Conservation (phyloP, 2,329 filamentous ascomycete species). For the Albifimbria verrucaria region DNA sequence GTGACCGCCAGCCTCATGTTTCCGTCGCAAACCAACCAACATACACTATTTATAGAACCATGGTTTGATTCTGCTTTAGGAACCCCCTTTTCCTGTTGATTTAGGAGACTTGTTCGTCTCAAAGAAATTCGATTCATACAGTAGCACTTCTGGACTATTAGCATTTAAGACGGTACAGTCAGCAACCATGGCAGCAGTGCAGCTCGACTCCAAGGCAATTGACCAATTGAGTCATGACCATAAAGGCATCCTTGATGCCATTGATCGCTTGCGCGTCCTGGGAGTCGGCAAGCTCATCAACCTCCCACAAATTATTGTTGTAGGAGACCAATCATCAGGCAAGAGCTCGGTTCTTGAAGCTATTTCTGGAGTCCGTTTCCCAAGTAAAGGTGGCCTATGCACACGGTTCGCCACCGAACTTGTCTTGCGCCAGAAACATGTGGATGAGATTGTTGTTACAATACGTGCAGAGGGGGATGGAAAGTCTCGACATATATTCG, state of each 20-base stretch:
- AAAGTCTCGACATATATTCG: constrained; percentile 17
- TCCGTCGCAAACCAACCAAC: not conserved
- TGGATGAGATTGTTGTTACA: constrained; percentile 36
- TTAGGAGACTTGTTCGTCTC: not conserved
- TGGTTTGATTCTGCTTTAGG: not conserved
- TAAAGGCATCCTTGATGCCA: constrained; percentile 47
- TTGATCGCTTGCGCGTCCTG: constrained; percentile 47
- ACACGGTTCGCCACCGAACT: constrained; percentile 62
- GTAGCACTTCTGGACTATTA: not conserved
- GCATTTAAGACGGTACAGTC: not conserved
- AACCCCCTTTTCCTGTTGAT: not conserved
- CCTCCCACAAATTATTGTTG: constrained; percentile 54
- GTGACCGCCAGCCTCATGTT: not conserved
- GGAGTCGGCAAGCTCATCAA: constrained; percentile 45
- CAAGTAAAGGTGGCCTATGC: constrained; percentile 51
- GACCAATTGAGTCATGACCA: not conserved
- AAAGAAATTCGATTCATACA: not conserved
- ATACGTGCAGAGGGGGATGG: constrained; percentile 33
- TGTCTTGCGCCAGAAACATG: constrained; percentile 40
- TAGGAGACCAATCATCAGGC: constrained; percentile 57
- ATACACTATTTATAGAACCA: not conserved
- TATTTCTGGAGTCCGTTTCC: constrained; percentile 59
- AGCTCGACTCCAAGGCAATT: not conserved
- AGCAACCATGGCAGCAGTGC: not conserved
- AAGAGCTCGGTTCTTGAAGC: constrained; percentile 66